Base-by-base conservation (phyloP, 2,329 filamentous ascomycete species). In the Metarhizium rileyi region DNA sequence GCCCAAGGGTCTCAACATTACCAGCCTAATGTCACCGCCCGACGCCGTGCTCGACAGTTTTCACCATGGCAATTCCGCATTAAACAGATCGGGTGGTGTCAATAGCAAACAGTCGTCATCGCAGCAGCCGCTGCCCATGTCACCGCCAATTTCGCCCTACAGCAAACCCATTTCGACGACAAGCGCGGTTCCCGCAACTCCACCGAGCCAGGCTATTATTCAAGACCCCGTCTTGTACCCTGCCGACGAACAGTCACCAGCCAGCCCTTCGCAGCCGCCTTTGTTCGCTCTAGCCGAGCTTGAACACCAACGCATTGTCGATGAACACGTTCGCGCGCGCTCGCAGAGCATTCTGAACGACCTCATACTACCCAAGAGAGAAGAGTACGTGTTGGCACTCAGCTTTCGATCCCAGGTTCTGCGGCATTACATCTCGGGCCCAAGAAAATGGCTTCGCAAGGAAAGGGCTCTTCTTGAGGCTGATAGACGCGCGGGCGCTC, bases 181-280 rank as follows among this genome's bases (percentile, higher is more conserved):
- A 42, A 60, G 55, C 28, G 59, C 65, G 33, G 56, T 58, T 1
- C 56, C 63, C 0, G 51, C 56, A 3, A 65, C 65, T 14, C 57
- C 65, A 18, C 55, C 61, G 22, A 51, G 52, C 38, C 61, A 65
- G 40, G 10, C 55, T 3, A 61, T 72, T 49, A 70, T n/a, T n/a
- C n/a, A 71, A 54, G 80, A 83, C 53, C 79, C 79, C 2, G 79
- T 83, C 30, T 66, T 83, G 28, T 83, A 78, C 55, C 78, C 79
- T 9, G 48, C 58, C 35, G 70, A 71, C 35, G 75, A 79, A 12
- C 51, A 61, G 10, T 57, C 36, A 44, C 65, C 60, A 3, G 56
- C 65, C 10, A 70, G 70, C 42, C 66, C 72, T 5, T 61, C 70
- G 3, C 70, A 76, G 50, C 67, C 68, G 10, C 74, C 77, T 4